Evolutionary conservation across 2,329 filamentous ascomycete species (phyloP).

Genomic region (Neobulgaria alba): DNA sequence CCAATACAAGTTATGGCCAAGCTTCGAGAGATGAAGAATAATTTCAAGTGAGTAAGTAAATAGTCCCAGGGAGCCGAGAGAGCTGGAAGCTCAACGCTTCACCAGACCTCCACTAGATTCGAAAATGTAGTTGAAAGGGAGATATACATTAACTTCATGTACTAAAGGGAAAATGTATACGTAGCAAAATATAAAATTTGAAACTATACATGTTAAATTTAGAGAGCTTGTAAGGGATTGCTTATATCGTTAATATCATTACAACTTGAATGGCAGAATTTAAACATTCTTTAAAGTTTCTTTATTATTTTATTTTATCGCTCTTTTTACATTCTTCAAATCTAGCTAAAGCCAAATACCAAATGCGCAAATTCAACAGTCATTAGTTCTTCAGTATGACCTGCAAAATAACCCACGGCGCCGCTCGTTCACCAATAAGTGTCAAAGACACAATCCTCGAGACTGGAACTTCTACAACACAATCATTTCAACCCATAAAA

Average conservation of each 20-base stretch:
- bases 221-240: no score
- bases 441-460: conserved; percentile 50
- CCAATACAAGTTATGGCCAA: conserved; percentile 78
- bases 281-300: no score
- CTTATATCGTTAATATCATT: no score
- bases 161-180: background rate
- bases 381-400: background rate
- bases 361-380: no score
- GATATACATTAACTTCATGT: background rate
- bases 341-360: no score
- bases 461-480: conserved; percentile 50
- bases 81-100: no score
- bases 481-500: conserved; percentile 63
- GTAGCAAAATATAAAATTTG: background rate
- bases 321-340: no score
- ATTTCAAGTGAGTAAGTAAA: conserved; percentile 29
- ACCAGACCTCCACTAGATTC: background rate
- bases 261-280: no score
- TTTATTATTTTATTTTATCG: no score
- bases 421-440: conserved; percentile 29
- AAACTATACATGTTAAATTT: background rate
- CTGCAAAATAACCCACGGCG: background rate
- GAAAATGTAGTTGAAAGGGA: background rate
- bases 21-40: conserved; percentile 85
- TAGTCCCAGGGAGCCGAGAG: no score